A percentile compares a stretch with the other conserved stretches of the same genome.
phyloP scores from a whole-genome alignment of 192 early-diverging fungal genomes.

The Lobosporangium transversale region DNA sequence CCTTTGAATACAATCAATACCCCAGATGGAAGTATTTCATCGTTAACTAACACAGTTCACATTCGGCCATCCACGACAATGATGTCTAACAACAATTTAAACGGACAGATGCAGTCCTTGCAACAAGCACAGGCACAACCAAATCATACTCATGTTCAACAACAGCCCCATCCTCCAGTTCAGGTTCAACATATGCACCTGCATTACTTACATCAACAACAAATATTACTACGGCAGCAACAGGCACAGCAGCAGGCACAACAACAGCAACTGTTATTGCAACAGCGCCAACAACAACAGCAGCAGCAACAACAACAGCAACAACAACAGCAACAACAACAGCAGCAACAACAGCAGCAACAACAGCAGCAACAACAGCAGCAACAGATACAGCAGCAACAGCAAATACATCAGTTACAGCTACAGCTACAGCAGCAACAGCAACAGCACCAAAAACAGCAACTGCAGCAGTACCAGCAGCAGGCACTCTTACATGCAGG shows the following conservation, averaged over 20 bases:
- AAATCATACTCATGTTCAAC: constrained; percentile 1
- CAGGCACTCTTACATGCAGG: too few relatives aligned
- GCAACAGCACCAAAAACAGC: constrained; percentile 1
- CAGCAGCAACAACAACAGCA: constrained; percentile 31
- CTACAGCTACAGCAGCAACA: constrained; percentile 9
- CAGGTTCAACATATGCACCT: constrained; percentile 5
- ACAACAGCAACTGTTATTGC: constrained; percentile 15
- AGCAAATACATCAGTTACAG: constrained; percentile 8
- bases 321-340: constrained; percentile 4
- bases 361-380: constrained; percentile 20
- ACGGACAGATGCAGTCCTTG: constrained; percentile 5
- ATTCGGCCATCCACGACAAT: not conserved
- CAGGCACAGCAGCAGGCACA: constrained; percentile 19
- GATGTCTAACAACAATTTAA: constrained; percentile 1
- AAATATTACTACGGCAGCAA: not conserved
- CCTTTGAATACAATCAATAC: not conserved
- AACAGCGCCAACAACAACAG: constrained; percentile 21
- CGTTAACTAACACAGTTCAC: not conserved
- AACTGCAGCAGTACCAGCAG: not conserved
- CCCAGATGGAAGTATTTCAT: constrained; percentile 6
- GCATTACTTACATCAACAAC: constrained; percentile 3
- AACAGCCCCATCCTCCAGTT: not conserved
- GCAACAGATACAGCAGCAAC: constrained; percentile 18
- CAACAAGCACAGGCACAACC: constrained; percentile 15
- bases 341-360: constrained; percentile 8